These are phyloP conservation scores for Zasmidium citrigriseum DNA, from an alignment of 2,329 filamentous ascomycete genomes.

Conservation along the genomic window DNA sequence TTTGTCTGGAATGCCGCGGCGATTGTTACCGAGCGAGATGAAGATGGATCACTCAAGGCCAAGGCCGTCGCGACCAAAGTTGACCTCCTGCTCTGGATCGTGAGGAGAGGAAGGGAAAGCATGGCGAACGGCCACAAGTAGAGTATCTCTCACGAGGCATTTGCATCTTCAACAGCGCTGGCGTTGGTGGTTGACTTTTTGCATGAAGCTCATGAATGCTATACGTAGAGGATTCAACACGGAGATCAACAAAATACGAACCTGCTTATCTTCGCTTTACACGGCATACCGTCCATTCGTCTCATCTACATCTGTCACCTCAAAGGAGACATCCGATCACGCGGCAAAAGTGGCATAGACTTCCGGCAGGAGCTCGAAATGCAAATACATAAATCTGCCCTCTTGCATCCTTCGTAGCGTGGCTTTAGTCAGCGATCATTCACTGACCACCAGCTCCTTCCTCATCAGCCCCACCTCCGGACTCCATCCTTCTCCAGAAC, in stretches of 20 bases:
- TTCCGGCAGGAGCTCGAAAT: not conserved
- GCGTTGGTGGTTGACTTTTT: not conserved
- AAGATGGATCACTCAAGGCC: conserved; percentile 65
- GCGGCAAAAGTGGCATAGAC: not conserved
- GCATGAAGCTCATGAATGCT: not conserved
- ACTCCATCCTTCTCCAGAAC: too few species aligned
- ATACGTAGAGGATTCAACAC: not conserved
- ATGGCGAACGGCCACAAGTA: not conserved
- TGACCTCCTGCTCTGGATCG: conserved; percentile 88
- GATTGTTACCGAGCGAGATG: conserved; percentile 78
- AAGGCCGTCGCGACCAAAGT: conserved; percentile 95
- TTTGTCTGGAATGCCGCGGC: conserved; percentile 98
- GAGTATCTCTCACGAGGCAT: not conserved
- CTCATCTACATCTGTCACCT: too few species aligned
- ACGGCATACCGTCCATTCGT: too few species aligned
- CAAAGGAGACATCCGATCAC: not conserved
- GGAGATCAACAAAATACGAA: not conserved
- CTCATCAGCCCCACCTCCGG: not conserved
- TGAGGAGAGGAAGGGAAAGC: conserved; percentile 57
- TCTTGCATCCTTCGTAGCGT: not conserved
- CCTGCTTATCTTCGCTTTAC: too few species aligned
- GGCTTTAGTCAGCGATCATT: not conserved
- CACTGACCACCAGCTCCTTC: not conserved
- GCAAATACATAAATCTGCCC: not conserved
- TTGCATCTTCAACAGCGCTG: not conserved